Percentiles rank a stretch among this genome's conserved stretches.
phyloP scores from a whole-genome alignment of 73 alveolate genomes.

The Breviolum minutum region DNA sequence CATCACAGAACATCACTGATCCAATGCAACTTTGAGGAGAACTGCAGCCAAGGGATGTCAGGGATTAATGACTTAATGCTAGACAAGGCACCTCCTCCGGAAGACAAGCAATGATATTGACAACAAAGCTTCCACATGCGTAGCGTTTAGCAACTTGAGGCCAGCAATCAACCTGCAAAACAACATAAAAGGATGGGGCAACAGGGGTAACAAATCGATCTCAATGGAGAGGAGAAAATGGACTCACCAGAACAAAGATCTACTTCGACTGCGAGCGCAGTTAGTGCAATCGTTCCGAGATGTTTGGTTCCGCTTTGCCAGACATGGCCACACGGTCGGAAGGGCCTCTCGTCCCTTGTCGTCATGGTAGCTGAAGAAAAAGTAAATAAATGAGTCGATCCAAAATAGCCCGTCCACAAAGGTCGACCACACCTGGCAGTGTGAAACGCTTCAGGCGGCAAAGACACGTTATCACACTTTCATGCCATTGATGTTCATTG shows the following conservation, averaged over 20 bases:
- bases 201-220: not conserved
- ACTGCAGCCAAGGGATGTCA: not conserved
- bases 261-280: not conserved
- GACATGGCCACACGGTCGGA: not conserved
- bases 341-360: conserved; percentile 78
- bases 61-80: not conserved
- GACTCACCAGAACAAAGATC: too few relatives aligned
- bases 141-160: conserved; percentile 63
- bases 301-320: not conserved
- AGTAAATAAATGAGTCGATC: conserved; percentile 43
- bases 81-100: conserved; percentile 39
- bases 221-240: too few relatives aligned
- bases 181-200: not conserved
- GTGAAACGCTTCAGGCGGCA: not conserved
- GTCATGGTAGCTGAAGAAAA: conserved; percentile 82
- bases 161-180: conserved; percentile 73
- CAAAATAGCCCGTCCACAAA: conserved; percentile 63
- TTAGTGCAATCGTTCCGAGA: not conserved
- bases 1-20: not conserved
- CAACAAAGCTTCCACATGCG: conserved; percentile 70
- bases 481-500: too few relatives aligned
- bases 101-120: conserved; percentile 54
- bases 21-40: not conserved
- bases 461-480: not conserved
- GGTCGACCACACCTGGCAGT: conserved; percentile 41